These are phyloP conservation scores for Cavenderia fasciculata DNA, from an alignment of 78 protist genomes.

Conservation along the genomic window DNA sequence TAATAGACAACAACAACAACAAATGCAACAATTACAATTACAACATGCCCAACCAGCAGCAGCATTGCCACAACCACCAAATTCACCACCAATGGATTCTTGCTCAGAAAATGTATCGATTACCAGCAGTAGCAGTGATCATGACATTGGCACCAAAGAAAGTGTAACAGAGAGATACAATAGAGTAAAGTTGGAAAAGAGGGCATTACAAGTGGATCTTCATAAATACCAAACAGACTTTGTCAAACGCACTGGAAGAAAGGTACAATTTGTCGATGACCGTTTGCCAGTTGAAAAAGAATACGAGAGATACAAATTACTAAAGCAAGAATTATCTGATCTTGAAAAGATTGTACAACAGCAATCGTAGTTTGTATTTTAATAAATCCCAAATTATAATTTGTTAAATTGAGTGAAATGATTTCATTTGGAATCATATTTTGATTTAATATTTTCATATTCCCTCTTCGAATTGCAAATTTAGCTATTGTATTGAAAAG, in stretches of 20 bases:
- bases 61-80: not conserved
- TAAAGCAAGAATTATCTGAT: constrained; percentile 22
- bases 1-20: not conserved
- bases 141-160: not conserved
- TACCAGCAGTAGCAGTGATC: not conserved
- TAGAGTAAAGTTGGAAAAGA: constrained; percentile 28
- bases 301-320: constrained; percentile 56
- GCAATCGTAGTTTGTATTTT: no score
- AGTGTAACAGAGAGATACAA: constrained; percentile 25
- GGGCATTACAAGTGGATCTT: constrained; percentile 36
- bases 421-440: no score
- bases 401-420: no score
- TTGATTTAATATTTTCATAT: no score
- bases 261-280: constrained; percentile 69
- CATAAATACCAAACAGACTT: constrained; percentile 67
- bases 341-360: constrained; percentile 16
- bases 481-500: no score
- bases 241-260: constrained; percentile 52
- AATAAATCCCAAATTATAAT: no score
- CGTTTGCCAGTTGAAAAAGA: constrained; percentile 44
- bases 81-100: not conserved
- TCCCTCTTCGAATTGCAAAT: no score
- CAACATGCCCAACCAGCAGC: not conserved
- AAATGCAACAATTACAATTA: not conserved
- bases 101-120: not conserved